Evolutionary conservation across 1,284 basidiomycete genomes (phyloP).

Genomic region (Puccinia horiana): DNA sequence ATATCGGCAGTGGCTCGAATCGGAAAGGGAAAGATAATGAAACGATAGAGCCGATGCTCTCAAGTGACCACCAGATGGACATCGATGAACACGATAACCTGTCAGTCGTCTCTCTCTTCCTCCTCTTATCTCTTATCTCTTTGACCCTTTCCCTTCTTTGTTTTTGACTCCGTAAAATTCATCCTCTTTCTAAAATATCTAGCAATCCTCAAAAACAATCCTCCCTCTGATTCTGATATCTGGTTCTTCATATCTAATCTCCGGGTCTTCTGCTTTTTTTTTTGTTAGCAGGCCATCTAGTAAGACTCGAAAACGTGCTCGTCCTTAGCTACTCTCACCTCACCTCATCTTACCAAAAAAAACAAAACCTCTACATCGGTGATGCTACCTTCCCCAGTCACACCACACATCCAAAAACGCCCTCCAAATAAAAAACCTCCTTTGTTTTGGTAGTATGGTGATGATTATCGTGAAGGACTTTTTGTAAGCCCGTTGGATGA

Average conservation of each 20-base stretch:
- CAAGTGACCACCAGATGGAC: slow-evolving; percentile 27
- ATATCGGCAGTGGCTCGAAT: background rate
- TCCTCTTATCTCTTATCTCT: background rate
- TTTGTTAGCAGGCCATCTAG: background rate
- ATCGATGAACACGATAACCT: slow-evolving; percentile 1
- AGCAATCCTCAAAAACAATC: background rate
- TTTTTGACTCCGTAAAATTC: background rate
- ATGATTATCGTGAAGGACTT: too few species aligned
- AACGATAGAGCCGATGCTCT: background rate
- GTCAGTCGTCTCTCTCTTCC: background rate
- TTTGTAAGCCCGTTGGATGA: too few species aligned
- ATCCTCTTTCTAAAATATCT: background rate
- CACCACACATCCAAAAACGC: too few species aligned
- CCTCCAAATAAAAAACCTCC: too few species aligned
- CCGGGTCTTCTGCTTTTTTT: background rate
- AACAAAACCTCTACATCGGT: background rate
- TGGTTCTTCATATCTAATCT: background rate
- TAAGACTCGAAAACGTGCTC: slow-evolving; percentile 20
- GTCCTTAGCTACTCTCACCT: background rate
- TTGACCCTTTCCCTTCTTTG: background rate
- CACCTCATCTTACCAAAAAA: background rate
- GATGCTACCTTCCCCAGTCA: too few species aligned
- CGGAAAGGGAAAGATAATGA: slow-evolving; percentile 27
- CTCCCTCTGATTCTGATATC: background rate
- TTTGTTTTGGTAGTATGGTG: too few species aligned